Conservation (phyloP, 352 stramenopile species). For the Phytopythium helicoides region DNA sequence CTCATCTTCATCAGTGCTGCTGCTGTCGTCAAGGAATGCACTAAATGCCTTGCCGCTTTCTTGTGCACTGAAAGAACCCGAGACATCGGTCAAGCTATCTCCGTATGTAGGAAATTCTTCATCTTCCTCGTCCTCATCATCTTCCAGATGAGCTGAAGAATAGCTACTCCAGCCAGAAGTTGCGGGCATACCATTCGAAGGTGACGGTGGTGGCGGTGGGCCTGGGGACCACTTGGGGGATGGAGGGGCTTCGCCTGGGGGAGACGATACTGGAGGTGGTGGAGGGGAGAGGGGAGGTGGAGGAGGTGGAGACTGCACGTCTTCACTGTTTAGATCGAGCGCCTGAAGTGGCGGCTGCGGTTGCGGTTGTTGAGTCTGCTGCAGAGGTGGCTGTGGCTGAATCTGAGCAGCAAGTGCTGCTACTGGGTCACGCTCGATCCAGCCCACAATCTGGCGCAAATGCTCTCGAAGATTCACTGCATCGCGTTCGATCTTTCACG, state of each 20-base stretch:
- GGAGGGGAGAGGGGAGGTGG: conserved; percentile 2
- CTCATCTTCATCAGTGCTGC: conserved; percentile 63
- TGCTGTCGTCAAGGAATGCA: conserved; percentile 71
- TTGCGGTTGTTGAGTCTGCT: conserved; percentile 18
- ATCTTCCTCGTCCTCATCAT: conserved; percentile 72
- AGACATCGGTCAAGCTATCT: conserved; percentile 15
- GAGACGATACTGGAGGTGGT: neutral
- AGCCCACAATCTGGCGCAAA: conserved; percentile 65
- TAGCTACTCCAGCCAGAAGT: too few species aligned
- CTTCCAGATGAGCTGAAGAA: conserved; percentile 8
- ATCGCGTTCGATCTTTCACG: conserved; percentile 65
- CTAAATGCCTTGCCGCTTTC: conserved; percentile 68
- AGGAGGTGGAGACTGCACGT: conserved; percentile 4
- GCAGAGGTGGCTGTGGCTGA: conserved; percentile 26
- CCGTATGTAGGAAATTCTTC: conserved; percentile 68
- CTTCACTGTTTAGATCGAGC: conserved; percentile 4
- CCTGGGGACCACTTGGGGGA: conserved; percentile 3
- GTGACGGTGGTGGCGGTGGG: conserved; percentile 27
- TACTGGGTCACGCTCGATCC: conserved; percentile 63
- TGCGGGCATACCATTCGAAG: conserved; percentile 14
- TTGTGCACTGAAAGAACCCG: conserved; percentile 44
- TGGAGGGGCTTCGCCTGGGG: too few species aligned
- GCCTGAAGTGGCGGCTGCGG: conserved; percentile 16
- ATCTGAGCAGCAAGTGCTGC: conserved; percentile 40
- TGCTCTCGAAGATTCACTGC: conserved; percentile 62